Percentiles rank a stretch among this genome's conserved stretches.
phyloP scores from a whole-genome alignment of 192 early-diverging fungal species.

The Linnemannia elongata region DNA sequence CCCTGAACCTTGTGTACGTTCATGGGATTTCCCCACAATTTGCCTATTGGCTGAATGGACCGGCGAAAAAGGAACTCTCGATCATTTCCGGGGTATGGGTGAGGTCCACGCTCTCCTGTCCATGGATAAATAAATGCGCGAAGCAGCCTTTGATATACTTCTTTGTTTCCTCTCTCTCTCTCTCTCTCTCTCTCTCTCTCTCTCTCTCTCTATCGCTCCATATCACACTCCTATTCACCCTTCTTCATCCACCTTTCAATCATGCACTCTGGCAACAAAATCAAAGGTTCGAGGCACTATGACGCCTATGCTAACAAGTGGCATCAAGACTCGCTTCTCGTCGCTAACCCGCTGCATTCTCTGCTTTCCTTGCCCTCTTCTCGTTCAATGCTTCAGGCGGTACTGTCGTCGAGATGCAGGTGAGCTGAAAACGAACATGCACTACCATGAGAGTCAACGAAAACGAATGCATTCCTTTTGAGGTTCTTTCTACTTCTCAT shows the following conservation, averaged over 20 bases:
- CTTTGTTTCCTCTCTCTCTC: not conserved
- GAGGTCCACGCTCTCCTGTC: not conserved
- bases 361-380: not conserved
- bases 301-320: too few relatives aligned
- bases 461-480: constrained; percentile 33
- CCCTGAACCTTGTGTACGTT: not conserved
- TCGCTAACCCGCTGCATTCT: not conserved
- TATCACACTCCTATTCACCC: not conserved
- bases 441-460: not conserved
- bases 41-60: not conserved
- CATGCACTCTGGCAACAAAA: constrained; percentile 10
- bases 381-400: constrained; percentile 26
- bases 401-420: constrained; percentile 57
- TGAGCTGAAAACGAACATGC: not conserved
- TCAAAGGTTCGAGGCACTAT: constrained; percentile 15
- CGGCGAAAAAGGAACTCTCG: not conserved
- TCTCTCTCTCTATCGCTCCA: too few relatives aligned
- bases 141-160: not conserved
- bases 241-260: constrained; percentile 12
- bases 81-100: not conserved
- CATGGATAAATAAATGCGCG: not conserved
- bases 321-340: not conserved
- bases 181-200: not conserved
- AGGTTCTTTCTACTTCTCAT: constrained; percentile 62
- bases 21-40: not conserved